Percentiles rank a stretch among this genome's conserved stretches.
These are phyloP conservation scores for Leptomonas pyrrhocoris DNA, from an alignment of 208 protist genomes.

Conservation along the genomic window DNA sequence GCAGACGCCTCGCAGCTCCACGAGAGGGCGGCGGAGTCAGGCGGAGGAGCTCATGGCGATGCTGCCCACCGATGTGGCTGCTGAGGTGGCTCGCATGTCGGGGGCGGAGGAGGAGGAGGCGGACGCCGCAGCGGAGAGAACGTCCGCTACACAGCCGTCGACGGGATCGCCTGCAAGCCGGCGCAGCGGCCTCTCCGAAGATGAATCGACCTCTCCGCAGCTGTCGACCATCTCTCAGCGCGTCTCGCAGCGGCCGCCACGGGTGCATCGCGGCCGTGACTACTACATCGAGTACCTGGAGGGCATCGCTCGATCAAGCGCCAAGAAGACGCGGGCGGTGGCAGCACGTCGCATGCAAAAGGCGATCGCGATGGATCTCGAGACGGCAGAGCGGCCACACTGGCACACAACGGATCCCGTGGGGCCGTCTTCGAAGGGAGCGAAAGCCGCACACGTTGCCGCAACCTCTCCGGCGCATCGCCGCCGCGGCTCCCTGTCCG, in stretches of 20 bases:
- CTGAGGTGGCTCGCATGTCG: conserved; percentile 31
- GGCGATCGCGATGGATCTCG: conserved; percentile 17
- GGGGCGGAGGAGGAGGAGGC: conserved; percentile 3
- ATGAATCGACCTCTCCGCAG: conserved; percentile 23
- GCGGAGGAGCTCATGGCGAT: conserved; percentile 50
- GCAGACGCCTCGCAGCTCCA: conserved; percentile 29
- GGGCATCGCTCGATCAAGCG: conserved; percentile 34
- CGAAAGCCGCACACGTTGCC: neutral
- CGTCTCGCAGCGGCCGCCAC: conserved; percentile 36
- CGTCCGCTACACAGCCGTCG: conserved; percentile 10
- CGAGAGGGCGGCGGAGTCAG: conserved; percentile 39
- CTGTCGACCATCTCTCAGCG: conserved; percentile 50
- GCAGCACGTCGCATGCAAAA: conserved; percentile 26
- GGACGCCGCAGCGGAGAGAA: conserved; percentile 2
- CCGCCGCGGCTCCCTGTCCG: neutral
- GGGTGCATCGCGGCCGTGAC: conserved; percentile 39
- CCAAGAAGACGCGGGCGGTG: conserved; percentile 30
- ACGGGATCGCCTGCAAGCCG: conserved; percentile 12
- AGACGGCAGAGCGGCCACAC: neutral
- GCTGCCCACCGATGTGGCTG: conserved; percentile 40
- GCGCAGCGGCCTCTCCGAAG: conserved; percentile 20
- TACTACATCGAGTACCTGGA: conserved; percentile 49
- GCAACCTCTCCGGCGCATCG: neutral
- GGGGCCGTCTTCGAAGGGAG: neutral
- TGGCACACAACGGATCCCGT: neutral